A percentile compares a stretch with the other conserved stretches of the same genome.
These are phyloP conservation scores for Curvularia hawaiiensis DNA, from an alignment of 2,329 filamentous ascomycete species.

Conservation along the genomic window DNA sequence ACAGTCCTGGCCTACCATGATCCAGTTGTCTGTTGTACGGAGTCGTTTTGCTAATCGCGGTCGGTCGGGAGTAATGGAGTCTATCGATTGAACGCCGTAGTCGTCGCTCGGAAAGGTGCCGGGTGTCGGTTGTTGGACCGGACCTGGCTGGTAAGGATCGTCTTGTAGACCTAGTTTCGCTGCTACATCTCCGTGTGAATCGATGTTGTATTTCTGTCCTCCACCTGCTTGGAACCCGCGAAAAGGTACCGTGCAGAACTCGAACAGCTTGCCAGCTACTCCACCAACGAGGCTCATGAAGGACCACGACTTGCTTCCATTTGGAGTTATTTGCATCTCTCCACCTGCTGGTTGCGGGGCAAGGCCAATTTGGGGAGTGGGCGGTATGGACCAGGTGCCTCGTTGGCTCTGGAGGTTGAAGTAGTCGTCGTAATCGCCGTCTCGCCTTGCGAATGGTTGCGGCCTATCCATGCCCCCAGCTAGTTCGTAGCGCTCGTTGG, in stretches of 20 bases:
- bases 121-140: constrained; percentile 52
- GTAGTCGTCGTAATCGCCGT: constrained; percentile 51
- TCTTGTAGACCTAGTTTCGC: constrained; percentile 33
- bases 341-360: constrained; percentile 18
- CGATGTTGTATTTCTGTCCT: constrained; percentile 71
- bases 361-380: constrained; percentile 28
- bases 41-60: constrained; percentile 54
- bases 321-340: constrained; percentile 25
- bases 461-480: constrained; percentile 57
- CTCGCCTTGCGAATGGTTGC: constrained; percentile 43
- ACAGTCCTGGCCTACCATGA: constrained; percentile 53
- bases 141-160: constrained; percentile 22
- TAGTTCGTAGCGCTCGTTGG: constrained; percentile 58
- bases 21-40: constrained; percentile 56
- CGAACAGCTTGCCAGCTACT: constrained; percentile 78
- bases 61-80: constrained; percentile 50
- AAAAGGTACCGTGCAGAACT: constrained; percentile 79
- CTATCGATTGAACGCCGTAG: constrained; percentile 53
- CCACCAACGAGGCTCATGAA: constrained; percentile 67
- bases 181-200: constrained; percentile 39
- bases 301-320: constrained; percentile 35
- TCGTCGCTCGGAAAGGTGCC: constrained; percentile 60
- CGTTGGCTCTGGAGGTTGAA: constrained; percentile 46
- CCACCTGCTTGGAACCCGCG: constrained; percentile 86
- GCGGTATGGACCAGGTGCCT: constrained; percentile 43